Evolutionary conservation across 768 basidiomycete species (phyloP).

Genomic region (Podaxis carcinomalis): DNA sequence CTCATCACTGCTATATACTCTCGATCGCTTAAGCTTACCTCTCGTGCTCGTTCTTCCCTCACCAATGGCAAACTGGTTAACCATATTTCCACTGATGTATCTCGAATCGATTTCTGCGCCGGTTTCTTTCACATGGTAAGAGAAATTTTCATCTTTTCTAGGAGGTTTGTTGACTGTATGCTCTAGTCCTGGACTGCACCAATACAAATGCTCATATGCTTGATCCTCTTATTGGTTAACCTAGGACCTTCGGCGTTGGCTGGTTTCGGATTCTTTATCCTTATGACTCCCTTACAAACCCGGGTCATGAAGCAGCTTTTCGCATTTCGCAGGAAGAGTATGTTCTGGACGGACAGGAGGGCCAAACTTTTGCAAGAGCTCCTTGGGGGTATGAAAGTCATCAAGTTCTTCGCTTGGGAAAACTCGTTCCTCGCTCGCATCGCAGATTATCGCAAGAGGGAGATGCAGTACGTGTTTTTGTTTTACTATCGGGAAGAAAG

Average conservation of each 20-base stretch:
- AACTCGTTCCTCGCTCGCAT: slow-evolving; percentile 74
- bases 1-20: slow-evolving; percentile 86
- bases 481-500: background rate
- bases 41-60: slow-evolving; percentile 73
- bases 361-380: slow-evolving; percentile 89
- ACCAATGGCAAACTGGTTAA: slow-evolving; percentile 90
- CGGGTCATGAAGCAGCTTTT: slow-evolving; percentile 72
- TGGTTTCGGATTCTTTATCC: slow-evolving; percentile 56
- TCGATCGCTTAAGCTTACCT: slow-evolving; percentile 69
- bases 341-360: slow-evolving; percentile 89
- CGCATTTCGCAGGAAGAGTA: slow-evolving; percentile 61
- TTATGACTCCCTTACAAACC: slow-evolving; percentile 72
- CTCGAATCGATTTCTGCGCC: slow-evolving; percentile 84
- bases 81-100: slow-evolving; percentile 90
- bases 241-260: slow-evolving; percentile 60
- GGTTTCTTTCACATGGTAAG: slow-evolving; percentile 72
- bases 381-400: slow-evolving; percentile 83
- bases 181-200: slow-evolving; percentile 62
- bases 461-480: slow-evolving; percentile 50
- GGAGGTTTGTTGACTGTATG: background rate
- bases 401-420: slow-evolving; percentile 94
- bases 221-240: slow-evolving; percentile 68
- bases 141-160: background rate
- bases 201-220: slow-evolving; percentile 74
- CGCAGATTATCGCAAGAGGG: slow-evolving; percentile 61